Evolutionary conservation across 108 stramenopile genomes (phyloP).

Genomic region (Nannochloropsis oceanica): DNA sequence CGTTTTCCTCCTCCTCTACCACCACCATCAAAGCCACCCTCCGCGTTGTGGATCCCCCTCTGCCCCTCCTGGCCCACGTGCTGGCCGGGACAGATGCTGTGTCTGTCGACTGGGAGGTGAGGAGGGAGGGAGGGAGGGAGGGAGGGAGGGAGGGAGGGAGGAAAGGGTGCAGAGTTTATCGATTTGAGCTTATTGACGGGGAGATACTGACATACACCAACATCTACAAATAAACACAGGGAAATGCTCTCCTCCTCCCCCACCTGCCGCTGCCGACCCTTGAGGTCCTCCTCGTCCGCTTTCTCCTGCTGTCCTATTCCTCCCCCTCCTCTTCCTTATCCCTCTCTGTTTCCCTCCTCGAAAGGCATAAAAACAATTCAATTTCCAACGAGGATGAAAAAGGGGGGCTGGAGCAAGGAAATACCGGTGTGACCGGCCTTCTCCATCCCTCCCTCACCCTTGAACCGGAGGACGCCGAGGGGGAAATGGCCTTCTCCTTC

Average conservation of each 20-base stretch:
- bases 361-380: too few species aligned
- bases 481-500: too few species aligned
- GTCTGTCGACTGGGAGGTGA: neutral
- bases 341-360: too few species aligned
- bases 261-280: neutral
- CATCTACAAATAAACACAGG: neutral
- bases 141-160: neutral
- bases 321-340: neutral
- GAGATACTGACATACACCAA: neutral
- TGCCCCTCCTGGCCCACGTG: neutral
- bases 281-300: neutral
- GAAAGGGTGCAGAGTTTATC: neutral
- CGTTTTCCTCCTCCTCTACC: neutral
- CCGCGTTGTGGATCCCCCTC: neutral
- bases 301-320: neutral
- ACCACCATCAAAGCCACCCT: neutral
- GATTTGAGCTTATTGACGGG: too few species aligned
- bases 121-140: neutral
- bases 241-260: neutral
- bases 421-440: too few species aligned
- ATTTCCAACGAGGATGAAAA: too few species aligned
- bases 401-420: too few species aligned
- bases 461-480: too few species aligned
- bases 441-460: too few species aligned
- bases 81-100: neutral